A percentile compares a stretch with the other conserved stretches of the same genome.
These are phyloP conservation scores for Russula emetica DNA, from an alignment of 768 basidiomycete genomes.

Conservation along the genomic window DNA sequence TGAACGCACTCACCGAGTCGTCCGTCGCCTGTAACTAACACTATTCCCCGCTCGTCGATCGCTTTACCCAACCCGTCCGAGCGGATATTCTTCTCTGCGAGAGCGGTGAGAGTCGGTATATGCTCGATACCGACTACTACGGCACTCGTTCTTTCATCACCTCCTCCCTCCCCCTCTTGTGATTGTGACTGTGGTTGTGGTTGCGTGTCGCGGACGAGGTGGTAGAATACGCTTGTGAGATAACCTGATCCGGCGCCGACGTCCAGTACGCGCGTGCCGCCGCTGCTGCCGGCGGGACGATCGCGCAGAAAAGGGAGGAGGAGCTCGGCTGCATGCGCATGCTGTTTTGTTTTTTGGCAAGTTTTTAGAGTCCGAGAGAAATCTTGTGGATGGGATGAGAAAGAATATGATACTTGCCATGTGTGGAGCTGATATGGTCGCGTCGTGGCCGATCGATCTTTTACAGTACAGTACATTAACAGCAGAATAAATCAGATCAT, in stretches of 20 bases:
- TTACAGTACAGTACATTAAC: neutral
- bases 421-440: constrained; percentile 95
- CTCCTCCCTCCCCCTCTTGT: constrained; percentile 37
- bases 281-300: constrained; percentile 37
- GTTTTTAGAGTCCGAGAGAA: neutral
- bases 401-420: constrained; percentile 14
- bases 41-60: constrained; percentile 51
- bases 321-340: constrained; percentile 80
- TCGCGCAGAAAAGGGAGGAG: constrained; percentile 61
- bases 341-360: constrained; percentile 41
- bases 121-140: constrained; percentile 87
- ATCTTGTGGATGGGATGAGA: neutral
- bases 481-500: no score
- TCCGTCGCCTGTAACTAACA: constrained; percentile 74
- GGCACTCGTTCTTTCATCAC: neutral
- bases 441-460: constrained; percentile 67
- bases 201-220: constrained; percentile 45
- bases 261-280: constrained; percentile 66
- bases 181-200: neutral
- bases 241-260: constrained; percentile 90
- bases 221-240: constrained; percentile 73
- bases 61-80: constrained; percentile 58
- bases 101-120: constrained; percentile 68
- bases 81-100: constrained; percentile 63
- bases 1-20: constrained; percentile 55